These are phyloP conservation scores for Filobasidium wieringae DNA, from an alignment of 768 basidiomycete species.

Conservation along the genomic window DNA sequence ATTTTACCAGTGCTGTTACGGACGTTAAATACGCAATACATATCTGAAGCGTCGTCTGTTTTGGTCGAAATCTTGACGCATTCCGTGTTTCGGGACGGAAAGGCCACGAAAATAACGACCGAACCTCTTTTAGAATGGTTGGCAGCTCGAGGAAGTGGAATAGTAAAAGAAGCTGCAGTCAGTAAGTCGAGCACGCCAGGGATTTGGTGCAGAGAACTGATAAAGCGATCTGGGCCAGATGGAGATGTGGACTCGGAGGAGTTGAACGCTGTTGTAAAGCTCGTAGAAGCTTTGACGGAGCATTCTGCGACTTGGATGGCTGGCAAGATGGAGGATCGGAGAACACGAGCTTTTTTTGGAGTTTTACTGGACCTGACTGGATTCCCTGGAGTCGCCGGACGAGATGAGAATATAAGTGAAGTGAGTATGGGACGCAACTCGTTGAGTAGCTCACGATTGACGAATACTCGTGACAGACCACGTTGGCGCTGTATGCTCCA, in stretches of 20 bases:
- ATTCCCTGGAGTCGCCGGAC: slow-evolving; percentile 60
- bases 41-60: slow-evolving; percentile 53
- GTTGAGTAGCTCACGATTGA: not conserved
- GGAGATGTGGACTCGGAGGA: slow-evolving; percentile 39
- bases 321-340: slow-evolving; percentile 47
- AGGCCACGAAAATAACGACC: slow-evolving; percentile 58
- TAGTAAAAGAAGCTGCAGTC: slow-evolving; percentile 41
- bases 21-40: slow-evolving; percentile 52
- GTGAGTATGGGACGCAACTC: slow-evolving; percentile 16
- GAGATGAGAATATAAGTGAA: slow-evolving; percentile 79
- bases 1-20: slow-evolving; percentile 47
- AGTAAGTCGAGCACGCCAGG: slow-evolving; percentile 29
- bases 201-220: not conserved
- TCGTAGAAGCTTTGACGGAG: slow-evolving; percentile 69
- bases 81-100: slow-evolving; percentile 60
- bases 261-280: slow-evolving; percentile 63
- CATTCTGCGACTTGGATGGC: slow-evolving; percentile 73
- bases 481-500: slow-evolving; percentile 78
- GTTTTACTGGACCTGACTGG: slow-evolving; percentile 63
- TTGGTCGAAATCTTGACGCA: slow-evolving; percentile 66
- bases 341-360: slow-evolving; percentile 60
- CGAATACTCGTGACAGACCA: slow-evolving; percentile 30
- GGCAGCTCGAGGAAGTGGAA: slow-evolving; percentile 45
- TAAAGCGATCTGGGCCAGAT: too few relatives aligned
- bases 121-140: slow-evolving; percentile 79